A percentile compares a stretch with the other conserved stretches of the same genome.
Evolutionary conservation across 108 stramenopile species (phyloP).

Genomic region (Aurantiochytrium sp.): DNA sequence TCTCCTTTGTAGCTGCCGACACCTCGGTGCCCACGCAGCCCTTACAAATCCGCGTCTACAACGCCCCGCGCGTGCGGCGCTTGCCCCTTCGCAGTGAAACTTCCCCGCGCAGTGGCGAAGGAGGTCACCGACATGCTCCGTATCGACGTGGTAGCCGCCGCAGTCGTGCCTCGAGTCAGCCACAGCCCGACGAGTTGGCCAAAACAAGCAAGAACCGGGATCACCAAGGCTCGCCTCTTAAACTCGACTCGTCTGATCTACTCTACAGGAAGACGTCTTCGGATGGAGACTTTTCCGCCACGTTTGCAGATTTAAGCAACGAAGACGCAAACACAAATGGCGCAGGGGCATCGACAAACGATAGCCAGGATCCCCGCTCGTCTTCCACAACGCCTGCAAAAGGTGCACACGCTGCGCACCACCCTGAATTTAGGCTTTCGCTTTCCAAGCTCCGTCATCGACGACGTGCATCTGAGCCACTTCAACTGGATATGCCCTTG

Average conservation of each 20-base stretch:
- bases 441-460: too few species aligned
- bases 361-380: too few species aligned
- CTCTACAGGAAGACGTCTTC: not conserved
- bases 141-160: not conserved
- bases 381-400: too few species aligned
- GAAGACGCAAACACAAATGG: not conserved
- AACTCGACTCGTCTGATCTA: not conserved
- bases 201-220: not conserved
- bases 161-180: not conserved
- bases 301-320: not conserved
- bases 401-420: too few species aligned
- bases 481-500: not conserved
- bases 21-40: not conserved
- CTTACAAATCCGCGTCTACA: not conserved
- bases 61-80: not conserved
- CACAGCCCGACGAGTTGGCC: not conserved
- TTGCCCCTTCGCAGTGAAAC: not conserved
- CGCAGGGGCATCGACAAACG: too few species aligned
- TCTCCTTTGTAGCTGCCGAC: not conserved
- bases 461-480: not conserved
- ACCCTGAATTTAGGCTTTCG: too few species aligned
- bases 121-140: too few species aligned
- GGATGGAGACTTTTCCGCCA: not conserved
- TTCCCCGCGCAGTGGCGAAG: not conserved
- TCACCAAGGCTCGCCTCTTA: not conserved